Evolutionary conservation across 495 filamentous ascomycete species (phyloP).

Genomic region (Talaromyces stipitatus): DNA sequence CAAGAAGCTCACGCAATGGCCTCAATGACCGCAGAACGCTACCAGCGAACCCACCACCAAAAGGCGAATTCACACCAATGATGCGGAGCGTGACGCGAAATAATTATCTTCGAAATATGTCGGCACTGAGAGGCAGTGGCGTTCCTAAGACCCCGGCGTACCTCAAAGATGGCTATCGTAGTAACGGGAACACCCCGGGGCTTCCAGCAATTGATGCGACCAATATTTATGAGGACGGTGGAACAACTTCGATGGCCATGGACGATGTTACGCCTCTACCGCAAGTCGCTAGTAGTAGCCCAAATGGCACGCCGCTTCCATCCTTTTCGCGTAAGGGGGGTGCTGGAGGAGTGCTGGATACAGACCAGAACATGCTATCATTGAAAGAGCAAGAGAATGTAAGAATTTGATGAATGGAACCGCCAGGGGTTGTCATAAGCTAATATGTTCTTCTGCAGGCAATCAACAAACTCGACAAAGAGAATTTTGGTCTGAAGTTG

Average conservation of each 20-base stretch:
- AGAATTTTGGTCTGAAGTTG: conserved; percentile 92
- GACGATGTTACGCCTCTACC: conserved; percentile 58
- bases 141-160: conserved; percentile 63
- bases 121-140: conserved; percentile 43
- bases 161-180: conserved; percentile 50
- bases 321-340: conserved; percentile 50
- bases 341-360: conserved; percentile 55
- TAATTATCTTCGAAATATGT: conserved; percentile 53
- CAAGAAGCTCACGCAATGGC: conserved; percentile 35
- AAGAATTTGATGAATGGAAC: conserved; percentile 9
- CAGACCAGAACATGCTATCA: conserved; percentile 75
- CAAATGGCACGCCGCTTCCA: conserved; percentile 70
- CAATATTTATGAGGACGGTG: conserved; percentile 57
- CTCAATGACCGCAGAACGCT: conserved; percentile 61
- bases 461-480: conserved; percentile 91
- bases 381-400: conserved; percentile 91
- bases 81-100: conserved; percentile 85
- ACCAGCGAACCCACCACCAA: conserved; percentile 48
- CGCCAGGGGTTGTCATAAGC: not conserved
- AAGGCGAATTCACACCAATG: conserved; percentile 85
- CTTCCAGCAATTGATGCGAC: conserved; percentile 54
- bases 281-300: conserved; percentile 67
- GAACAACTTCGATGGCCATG: conserved; percentile 43
- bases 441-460: conserved; percentile 33
- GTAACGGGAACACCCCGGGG: conserved; percentile 55